phyloP scores from a whole-genome alignment of 768 basidiomycete species.

The Daedalea quercina region DNA sequence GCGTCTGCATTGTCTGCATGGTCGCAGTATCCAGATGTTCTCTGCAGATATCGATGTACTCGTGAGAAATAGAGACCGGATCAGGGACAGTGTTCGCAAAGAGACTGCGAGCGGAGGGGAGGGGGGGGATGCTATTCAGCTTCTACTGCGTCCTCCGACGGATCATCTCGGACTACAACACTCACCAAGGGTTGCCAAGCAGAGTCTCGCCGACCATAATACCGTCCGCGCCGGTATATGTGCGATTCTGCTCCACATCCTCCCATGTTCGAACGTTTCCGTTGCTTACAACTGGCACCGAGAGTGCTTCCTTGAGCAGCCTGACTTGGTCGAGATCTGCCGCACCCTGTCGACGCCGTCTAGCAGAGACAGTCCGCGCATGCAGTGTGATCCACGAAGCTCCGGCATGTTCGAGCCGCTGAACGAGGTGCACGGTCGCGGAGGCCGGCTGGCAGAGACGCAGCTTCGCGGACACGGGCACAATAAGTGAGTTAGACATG shows the following conservation, averaged over 20 bases:
- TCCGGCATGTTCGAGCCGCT: conserved; percentile 55
- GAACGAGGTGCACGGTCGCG: conserved; percentile 50
- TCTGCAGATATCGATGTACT: conserved; percentile 61
- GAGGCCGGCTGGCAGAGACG: conserved; percentile 33
- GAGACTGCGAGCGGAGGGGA: conserved; percentile 35
- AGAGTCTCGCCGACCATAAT: conserved; percentile 80
- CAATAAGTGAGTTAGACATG: conserved; percentile 53
- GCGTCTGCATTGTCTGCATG: conserved; percentile 47
- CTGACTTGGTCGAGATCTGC: conserved; percentile 61
- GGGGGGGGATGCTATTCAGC: neutral
- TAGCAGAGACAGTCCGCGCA: conserved; percentile 65
- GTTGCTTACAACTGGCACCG: conserved; percentile 65
- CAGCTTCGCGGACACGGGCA: conserved; percentile 62
- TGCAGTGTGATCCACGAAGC: conserved; percentile 70
- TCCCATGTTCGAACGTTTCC: conserved; percentile 64
- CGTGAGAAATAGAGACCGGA: conserved; percentile 59
- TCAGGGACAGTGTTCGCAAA: conserved; percentile 51
- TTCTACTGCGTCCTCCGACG: neutral
- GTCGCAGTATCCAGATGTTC: conserved; percentile 40
- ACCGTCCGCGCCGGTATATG: conserved; percentile 59
- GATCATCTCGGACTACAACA: neutral
- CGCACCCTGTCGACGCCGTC: conserved; percentile 62
- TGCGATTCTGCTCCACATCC: conserved; percentile 49
- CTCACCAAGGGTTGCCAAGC: conserved; percentile 67
- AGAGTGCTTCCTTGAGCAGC: conserved; percentile 42